phyloP scores from a whole-genome alignment of 768 basidiomycete genomes.

The Podaxis pistillaris region DNA sequence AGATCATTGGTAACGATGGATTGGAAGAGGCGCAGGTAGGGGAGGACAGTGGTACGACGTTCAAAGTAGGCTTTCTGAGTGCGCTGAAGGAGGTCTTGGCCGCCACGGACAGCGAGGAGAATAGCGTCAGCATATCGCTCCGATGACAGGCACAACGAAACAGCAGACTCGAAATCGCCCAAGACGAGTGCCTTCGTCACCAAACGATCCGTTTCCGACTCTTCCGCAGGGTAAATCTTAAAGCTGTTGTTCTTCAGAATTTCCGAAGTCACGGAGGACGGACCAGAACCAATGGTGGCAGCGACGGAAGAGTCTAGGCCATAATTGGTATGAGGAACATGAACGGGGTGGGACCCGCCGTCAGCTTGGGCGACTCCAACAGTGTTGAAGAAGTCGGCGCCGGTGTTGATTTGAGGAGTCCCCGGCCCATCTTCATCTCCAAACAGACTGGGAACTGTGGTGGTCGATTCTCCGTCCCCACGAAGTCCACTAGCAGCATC shows the following conservation, averaged over 20 bases:
- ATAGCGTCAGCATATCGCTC: slow-evolving; percentile 95
- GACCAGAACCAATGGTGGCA: slow-evolving; percentile 90
- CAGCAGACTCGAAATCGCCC: slow-evolving; percentile 94
- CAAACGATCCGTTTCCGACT: slow-evolving; percentile 83
- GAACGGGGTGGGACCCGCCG: slow-evolving; percentile 39
- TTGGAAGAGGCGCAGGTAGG: slow-evolving; percentile 93
- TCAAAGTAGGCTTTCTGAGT: slow-evolving; percentile 96
- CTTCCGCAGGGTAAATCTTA: slow-evolving; percentile 85
- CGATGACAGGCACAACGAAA: slow-evolving; percentile 84
- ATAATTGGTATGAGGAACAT: slow-evolving; percentile 79
- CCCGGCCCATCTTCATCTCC: slow-evolving; percentile 71
- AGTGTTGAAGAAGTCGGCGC: slow-evolving; percentile 87
- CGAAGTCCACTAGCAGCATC: slow-evolving; percentile 56
- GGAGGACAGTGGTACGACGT: slow-evolving; percentile 66
- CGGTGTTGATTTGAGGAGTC: slow-evolving; percentile 62
- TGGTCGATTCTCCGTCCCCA: slow-evolving; percentile 75
- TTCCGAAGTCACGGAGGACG: slow-evolving; percentile 79
- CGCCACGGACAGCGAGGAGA: slow-evolving; percentile 88
- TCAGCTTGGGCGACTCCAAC: slow-evolving; percentile 55
- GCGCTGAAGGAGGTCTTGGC: slow-evolving; percentile 78
- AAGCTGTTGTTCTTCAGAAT: slow-evolving; percentile 78
- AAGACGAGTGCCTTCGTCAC: slow-evolving; percentile 92
- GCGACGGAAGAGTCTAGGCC: slow-evolving; percentile 88
- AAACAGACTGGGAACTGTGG: slow-evolving; percentile 85
- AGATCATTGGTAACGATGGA: slow-evolving; percentile 92